These are phyloP conservation scores for Diplodia intermedia DNA, from an alignment of 2,329 filamentous ascomycete genomes.

Conservation along the genomic window DNA sequence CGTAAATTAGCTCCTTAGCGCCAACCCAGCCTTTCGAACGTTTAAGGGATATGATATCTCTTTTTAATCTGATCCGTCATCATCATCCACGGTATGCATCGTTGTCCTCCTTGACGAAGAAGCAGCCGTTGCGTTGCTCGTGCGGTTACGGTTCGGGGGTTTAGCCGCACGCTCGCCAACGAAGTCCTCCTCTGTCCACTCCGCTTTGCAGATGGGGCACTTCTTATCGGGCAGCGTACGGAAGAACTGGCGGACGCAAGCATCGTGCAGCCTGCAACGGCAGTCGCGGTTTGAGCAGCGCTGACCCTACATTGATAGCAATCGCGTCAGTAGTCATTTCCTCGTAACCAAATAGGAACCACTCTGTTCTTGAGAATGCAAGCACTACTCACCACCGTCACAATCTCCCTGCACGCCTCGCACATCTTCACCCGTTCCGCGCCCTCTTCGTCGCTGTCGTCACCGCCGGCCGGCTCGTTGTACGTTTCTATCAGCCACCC, in stretches of 20 bases:
- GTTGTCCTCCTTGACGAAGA: conserved; percentile 18
- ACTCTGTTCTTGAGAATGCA: not conserved
- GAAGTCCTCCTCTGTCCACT: conserved; percentile 37
- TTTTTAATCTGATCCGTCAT: not conserved
- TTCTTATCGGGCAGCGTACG: conserved; percentile 34
- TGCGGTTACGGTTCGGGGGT: conserved; percentile 9
- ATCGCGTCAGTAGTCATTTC: not conserved
- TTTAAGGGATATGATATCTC: not conserved
- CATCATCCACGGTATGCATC: not conserved
- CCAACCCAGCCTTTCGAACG: not conserved
- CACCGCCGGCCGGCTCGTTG: conserved; percentile 70
- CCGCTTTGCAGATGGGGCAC: conserved; percentile 44
- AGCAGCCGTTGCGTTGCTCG: conserved; percentile 9
- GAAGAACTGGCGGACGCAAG: conserved; percentile 46
- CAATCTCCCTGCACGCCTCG: conserved; percentile 84
- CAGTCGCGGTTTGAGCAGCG: conserved; percentile 34
- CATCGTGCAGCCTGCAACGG: conserved; percentile 39
- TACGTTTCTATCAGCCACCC: conserved; percentile 88
- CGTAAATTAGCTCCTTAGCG: not conserved
- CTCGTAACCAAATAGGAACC: not conserved
- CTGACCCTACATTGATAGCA: conserved; percentile 27
- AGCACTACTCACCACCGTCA: conserved; percentile 65
- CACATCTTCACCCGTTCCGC: conserved; percentile 83
- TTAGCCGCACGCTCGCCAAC: conserved; percentile 29
- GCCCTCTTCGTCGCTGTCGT: conserved; percentile 41